Evolutionary conservation across 2,329 filamentous ascomycete genomes (phyloP).

Genomic region (Paramyrothecium roridum): DNA sequence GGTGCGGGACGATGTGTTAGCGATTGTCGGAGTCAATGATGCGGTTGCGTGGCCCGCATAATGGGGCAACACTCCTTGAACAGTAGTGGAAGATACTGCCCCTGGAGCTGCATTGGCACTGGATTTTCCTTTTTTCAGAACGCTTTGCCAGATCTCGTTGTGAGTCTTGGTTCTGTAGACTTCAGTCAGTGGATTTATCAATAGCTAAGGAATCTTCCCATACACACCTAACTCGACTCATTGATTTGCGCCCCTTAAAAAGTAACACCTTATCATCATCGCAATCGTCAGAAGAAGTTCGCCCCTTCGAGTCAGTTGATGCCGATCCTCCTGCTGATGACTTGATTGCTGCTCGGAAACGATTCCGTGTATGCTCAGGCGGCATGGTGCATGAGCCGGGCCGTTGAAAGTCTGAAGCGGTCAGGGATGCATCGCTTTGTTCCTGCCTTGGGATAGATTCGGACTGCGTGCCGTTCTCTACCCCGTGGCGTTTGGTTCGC

Average conservation of each 20-base stretch:
- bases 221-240: slow-evolving; percentile 26
- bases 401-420: slow-evolving; percentile 13
- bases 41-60: slow-evolving; percentile 51
- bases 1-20: slow-evolving; percentile 31
- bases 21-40: slow-evolving; percentile 42
- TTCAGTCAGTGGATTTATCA: slow-evolving; percentile 9
- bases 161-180: slow-evolving; percentile 32
- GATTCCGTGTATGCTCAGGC: slow-evolving; percentile 19
- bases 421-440: slow-evolving; percentile 14
- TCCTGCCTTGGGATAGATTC: slow-evolving; percentile 21
- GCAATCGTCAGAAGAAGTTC: slow-evolving; percentile 22
- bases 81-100: slow-evolving; percentile 50
- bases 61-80: slow-evolving; percentile 51
- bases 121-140: slow-evolving; percentile 50
- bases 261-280: slow-evolving; percentile 32
- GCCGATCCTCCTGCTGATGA: not conserved
- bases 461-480: slow-evolving; percentile 28
- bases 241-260: slow-evolving; percentile 31
- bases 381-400: slow-evolving; percentile 17
- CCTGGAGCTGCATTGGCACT: slow-evolving; percentile 43
- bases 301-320: slow-evolving; percentile 13
- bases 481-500: slow-evolving; percentile 13
- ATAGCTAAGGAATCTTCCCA: not conserved
- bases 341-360: slow-evolving; percentile 20
- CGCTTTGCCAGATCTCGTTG: slow-evolving; percentile 45